Evolutionary conservation across 2,329 filamentous ascomycete species (phyloP), one percentile per base, ranked within the genome.

Genomic region (Basipetospora chlamydospora): DNA sequence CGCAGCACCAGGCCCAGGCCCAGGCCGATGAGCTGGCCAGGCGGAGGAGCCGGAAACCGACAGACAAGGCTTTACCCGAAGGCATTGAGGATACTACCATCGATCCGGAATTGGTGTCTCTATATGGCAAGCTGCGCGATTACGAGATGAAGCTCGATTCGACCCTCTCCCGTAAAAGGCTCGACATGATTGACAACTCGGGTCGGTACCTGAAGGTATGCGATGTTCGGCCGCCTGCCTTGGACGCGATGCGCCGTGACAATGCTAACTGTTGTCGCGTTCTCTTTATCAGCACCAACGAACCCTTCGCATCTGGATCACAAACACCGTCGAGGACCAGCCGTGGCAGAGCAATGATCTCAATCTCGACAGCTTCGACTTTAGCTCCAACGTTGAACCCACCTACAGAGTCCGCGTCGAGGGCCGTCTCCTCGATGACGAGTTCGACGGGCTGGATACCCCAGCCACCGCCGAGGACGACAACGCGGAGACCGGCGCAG

Each of bases 51-150:
- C 77, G 78, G 52, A 92, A 88, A 58, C 90, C 90, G 2, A 95
- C 86, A 40, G 90, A 98, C 59, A 93, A 85, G 67, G 90, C 85
- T 49, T 76, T 98, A 18, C 87, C 90, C 26, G 87, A 96, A 44
- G 86, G 84, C 39, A 70, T 94, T 30, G 87, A 92, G 47, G 77
- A 85, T 33, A 73, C 80, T 44, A 73, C 85, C 42, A 75, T 93
- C 44, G 85, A 61, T 32, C 42, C 82, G 43, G 82, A 93, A 54
- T 79, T 80, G 26, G 85, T 80, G 30, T 67, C 78, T 52, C 72
- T 84, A 47, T 98, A 98, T 61, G 78, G 77, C 51, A 76, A 80
- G 40, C 61, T 98, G 52, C 76, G 85, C 51, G 86, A 93, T 46
- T 66, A 92, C 40, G 90, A 98, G 67, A 77, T 84, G 51, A 73